Evolutionary conservation across 2,329 filamentous ascomycete genomes (phyloP), one percentile per base, ranked within the genome.

Genomic region (Nemania bipapillata): DNA sequence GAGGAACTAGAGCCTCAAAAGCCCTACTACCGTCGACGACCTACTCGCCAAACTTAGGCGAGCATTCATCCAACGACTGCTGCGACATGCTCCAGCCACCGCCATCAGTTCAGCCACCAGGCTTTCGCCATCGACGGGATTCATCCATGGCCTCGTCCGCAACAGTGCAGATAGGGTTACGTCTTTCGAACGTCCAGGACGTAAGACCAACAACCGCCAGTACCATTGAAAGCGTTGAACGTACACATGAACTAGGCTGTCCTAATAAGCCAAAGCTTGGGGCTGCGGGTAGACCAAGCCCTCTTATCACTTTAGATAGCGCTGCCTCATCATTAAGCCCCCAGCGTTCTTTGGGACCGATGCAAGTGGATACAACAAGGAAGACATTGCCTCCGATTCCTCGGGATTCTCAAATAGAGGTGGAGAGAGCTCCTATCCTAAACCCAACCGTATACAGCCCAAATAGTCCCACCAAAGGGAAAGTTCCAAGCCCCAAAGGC

Each of bases 141-240:
- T 89, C 88, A 4, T 92, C 90, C 0, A 82, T 89, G 49, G 83
- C 83, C 17, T 92, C 90, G 52, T 87, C 87, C 9, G 89, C 89
- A 26, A 92, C 90, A 0, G 90, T 92, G 11, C 90, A 92, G 75
- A 92, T 92, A 59, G 90, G 90, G 1, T 82, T 92, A 17, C 86
- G 90, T 11, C 83, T 92, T 63, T 92, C 90, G 28, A 88, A 85
- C 62, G 83, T 86, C 35, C 80, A 84, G 15, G 85, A 87, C 70
- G 83, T 87, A 69, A 79, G 81, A 0, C 80, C 80, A 17, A 74
- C 80, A 20, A 73, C 78, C 47, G 77, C 60, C 69, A 78, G 65
- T 57, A 77, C 73, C 67, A 78, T 73, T 52, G 75, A 68, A 57
- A 73, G 81, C 69, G 69, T 79, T 62, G 65, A 80, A 67, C 80